These are phyloP conservation scores for Solanum chilense DNA, from an alignment of 257 asterid species.

Conservation along the genomic window DNA sequence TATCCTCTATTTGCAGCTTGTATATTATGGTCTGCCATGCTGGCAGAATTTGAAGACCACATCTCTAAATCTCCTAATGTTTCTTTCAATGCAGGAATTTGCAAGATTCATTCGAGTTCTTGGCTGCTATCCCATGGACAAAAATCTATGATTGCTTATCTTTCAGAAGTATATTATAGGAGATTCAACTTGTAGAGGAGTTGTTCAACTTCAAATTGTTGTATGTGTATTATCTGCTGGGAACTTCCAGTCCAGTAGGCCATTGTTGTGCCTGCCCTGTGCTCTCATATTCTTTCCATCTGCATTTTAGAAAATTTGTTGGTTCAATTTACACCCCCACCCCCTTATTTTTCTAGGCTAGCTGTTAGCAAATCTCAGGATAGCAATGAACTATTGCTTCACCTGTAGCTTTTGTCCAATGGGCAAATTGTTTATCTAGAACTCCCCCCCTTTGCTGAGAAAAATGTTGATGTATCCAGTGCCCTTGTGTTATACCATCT, in stretches of 20 bases:
- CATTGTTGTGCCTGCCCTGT: neutral
- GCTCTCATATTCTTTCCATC: neutral
- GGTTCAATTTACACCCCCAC: neutral
- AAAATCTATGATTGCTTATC: conserved; percentile 6
- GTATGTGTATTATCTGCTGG: neutral
- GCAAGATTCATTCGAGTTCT: conserved; percentile 55
- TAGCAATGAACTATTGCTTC: neutral
- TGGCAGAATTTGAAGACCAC: neutral
- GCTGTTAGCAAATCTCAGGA: neutral
- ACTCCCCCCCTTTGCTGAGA: neutral
- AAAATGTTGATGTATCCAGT: neutral
- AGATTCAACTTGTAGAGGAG: neutral
- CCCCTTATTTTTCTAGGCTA: neutral
- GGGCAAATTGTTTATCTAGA: neutral
- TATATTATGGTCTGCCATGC: neutral
- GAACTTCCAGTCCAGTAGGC: neutral
- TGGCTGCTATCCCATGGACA: conserved; percentile 53
- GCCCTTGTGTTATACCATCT: neutral
- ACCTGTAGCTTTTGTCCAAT: neutral
- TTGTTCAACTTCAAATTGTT: neutral
- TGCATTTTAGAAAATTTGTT: neutral
- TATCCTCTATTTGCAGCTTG: neutral
- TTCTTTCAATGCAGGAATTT: conserved; percentile 30
- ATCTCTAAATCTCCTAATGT: neutral
- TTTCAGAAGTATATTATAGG: neutral